phyloP scores from a whole-genome alignment of 768 basidiomycete genomes.

The Boletus pseudopeckii region DNA sequence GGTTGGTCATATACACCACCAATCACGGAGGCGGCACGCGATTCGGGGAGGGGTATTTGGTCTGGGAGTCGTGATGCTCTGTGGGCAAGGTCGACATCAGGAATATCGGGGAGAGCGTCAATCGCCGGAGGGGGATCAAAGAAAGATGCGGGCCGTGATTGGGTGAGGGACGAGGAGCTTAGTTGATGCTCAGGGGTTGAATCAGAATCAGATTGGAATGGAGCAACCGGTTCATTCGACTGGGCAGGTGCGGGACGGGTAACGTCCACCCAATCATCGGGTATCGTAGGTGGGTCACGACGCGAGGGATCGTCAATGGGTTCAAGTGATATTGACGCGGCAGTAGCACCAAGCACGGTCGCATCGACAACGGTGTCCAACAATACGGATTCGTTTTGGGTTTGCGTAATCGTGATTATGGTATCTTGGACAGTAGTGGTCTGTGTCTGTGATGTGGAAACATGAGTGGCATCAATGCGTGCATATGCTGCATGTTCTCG shows the following conservation, averaged over 20 bases:
- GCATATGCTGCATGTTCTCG: conserved; percentile 13
- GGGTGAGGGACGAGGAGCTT: not conserved
- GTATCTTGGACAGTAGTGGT: conserved; percentile 6
- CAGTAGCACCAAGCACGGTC: not conserved
- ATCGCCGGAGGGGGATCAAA: conserved; percentile 9
- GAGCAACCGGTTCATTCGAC: conserved; percentile 4
- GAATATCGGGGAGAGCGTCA: conserved; percentile 13
- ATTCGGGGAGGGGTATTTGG: conserved; percentile 24
- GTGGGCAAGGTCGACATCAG: conserved; percentile 13
- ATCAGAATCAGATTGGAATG: conserved; percentile 4
- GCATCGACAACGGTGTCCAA: not conserved
- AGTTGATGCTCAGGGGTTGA: conserved; percentile 1
- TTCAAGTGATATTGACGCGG: conserved; percentile 1
- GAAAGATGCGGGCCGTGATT: conserved; percentile 15
- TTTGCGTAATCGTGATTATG: conserved; percentile 10
- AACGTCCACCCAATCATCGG: conserved; percentile 32
- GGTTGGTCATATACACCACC: conserved; percentile 26
- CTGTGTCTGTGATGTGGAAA: conserved; percentile 4
- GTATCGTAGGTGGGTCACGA: conserved; percentile 17
- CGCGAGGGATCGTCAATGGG: conserved; percentile 15
- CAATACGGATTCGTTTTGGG: conserved; percentile 5
- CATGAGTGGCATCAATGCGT: conserved; percentile 12
- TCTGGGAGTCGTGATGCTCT: conserved; percentile 13
- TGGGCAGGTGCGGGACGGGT: conserved; percentile 4
- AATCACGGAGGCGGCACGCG: conserved; percentile 31